Percentiles rank a stretch among this genome's conserved stretches.
Conservation (phyloP, 1,284 basidiomycete species). For the Cryptococcus sp. region DNA sequence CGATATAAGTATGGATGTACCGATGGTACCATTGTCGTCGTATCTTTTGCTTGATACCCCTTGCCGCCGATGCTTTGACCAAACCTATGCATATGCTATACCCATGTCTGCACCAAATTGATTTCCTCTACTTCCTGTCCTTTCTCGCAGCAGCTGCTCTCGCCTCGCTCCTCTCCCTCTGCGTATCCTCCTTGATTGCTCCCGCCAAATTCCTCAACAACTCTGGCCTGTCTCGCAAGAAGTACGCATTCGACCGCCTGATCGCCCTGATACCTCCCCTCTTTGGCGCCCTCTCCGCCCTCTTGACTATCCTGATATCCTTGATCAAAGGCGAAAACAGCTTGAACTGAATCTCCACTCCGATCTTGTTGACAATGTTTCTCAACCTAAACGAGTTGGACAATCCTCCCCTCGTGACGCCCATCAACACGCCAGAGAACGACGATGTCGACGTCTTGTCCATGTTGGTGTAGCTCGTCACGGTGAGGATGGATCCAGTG, state of each 20-base stretch:
- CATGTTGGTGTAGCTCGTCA: conserved; percentile 49
- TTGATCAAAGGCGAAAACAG: conserved; percentile 77
- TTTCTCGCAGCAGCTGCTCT: not conserved
- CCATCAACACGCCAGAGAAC: conserved; percentile 81
- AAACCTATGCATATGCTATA: not conserved
- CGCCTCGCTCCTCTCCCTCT: no score
- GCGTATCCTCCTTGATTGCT: conserved; percentile 32
- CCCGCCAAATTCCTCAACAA: conserved; percentile 42
- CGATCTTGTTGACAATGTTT: conserved; percentile 80
- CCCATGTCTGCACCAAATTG: not conserved
- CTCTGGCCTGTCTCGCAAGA: conserved; percentile 41
- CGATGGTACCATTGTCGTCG: conserved; percentile 2
- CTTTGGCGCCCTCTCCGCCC: conserved; percentile 37
- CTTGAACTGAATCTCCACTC: conserved; percentile 85
- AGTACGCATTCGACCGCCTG: conserved; percentile 41
- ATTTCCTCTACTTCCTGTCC: not conserved
- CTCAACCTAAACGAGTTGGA: conserved; percentile 77
- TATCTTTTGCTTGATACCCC: not conserved
- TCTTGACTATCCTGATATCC: conserved; percentile 62
- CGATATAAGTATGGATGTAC: conserved; percentile 1
- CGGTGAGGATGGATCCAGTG: conserved; percentile 74
- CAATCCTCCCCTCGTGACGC: conserved; percentile 68
- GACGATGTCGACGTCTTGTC: conserved; percentile 61
- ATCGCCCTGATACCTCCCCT: conserved; percentile 33
- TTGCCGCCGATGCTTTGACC: not conserved